Conservation (phyloP, 2,329 filamentous ascomycete genomes). For the Malbranchea zuffiana region DNA sequence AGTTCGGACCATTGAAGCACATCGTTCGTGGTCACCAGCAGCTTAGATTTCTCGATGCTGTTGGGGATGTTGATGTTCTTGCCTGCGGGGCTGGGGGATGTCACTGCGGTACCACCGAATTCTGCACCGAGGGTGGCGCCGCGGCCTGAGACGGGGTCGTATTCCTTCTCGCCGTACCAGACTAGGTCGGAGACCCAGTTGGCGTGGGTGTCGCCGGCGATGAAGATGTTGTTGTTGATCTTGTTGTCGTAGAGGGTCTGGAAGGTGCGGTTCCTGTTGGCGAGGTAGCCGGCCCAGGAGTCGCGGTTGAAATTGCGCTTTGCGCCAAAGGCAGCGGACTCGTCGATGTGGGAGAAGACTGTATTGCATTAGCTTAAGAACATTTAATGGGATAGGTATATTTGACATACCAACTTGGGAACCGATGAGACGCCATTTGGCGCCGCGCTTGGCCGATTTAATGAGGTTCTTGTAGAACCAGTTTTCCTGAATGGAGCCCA, state of each 20-base stretch:
- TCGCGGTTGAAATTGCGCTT: constrained; percentile 44
- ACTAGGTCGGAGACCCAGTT: constrained; percentile 53
- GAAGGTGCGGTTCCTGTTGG: constrained; percentile 61
- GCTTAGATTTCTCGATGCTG: constrained; percentile 40
- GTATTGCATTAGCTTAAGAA: not conserved
- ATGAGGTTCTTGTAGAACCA: constrained; percentile 58
- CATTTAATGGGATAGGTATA: not conserved
- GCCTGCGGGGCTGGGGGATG: constrained; percentile 48
- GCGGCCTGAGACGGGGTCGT: constrained; percentile 43
- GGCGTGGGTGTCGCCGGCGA: constrained; percentile 59
- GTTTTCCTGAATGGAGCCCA: constrained; percentile 61
- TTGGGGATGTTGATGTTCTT: constrained; percentile 45
- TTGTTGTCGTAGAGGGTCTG: constrained; percentile 55
- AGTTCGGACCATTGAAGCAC: constrained; percentile 63
- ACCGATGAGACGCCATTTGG: constrained; percentile 60
- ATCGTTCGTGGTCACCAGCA: constrained; percentile 42
- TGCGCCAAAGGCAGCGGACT: constrained; percentile 16
- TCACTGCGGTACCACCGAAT: constrained; percentile 57
- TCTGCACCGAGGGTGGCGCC: constrained; percentile 53
- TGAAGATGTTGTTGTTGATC: constrained; percentile 62
- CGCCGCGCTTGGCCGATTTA: constrained; percentile 50
- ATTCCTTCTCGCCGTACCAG: constrained; percentile 44
- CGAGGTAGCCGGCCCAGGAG: constrained; percentile 54
- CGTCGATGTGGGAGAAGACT: constrained; percentile 23
- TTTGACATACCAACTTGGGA: constrained; percentile 28